Evolutionary conservation across 202 grass and related monocot genomes (phyloP).

Genomic region (Setaria italica): DNA sequence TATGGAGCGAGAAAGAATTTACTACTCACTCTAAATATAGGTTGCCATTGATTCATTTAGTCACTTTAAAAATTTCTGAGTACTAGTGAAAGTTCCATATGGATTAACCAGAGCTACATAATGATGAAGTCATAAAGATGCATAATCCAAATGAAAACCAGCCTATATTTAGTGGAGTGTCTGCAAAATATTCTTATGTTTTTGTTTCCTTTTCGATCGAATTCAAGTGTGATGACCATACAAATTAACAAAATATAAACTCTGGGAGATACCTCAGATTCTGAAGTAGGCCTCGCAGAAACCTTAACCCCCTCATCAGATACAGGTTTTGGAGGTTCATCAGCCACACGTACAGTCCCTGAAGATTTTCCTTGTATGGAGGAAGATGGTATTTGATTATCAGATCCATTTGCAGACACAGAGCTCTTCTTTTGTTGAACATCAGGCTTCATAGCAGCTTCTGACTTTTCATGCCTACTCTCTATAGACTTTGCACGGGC

Average conservation of each 20-base stretch:
- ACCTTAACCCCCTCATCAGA: conserved; percentile 73
- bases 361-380: conserved; percentile 61
- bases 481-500: conserved; percentile 73
- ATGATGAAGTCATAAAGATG: background rate
- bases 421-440: conserved; percentile 63
- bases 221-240: background rate
- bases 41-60: background rate
- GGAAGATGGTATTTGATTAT: conserved; percentile 56
- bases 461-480: conserved; percentile 71
- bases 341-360: conserved; percentile 53
- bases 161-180: background rate
- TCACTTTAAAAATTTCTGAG: background rate
- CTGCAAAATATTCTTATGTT: background rate
- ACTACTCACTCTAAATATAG: background rate
- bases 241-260: background rate
- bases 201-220: background rate
- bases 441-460: conserved; percentile 65
- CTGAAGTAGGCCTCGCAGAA: conserved; percentile 59
- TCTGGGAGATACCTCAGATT: conserved; percentile 73
- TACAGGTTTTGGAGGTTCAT: conserved; percentile 68
- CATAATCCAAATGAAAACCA: background rate
- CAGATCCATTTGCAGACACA: conserved; percentile 62
- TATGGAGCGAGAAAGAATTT: background rate
- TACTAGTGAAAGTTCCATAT: background rate
- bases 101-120: background rate